Evolutionary conservation across 768 basidiomycete species (phyloP).

Genomic region (Serpula lacrymans): DNA sequence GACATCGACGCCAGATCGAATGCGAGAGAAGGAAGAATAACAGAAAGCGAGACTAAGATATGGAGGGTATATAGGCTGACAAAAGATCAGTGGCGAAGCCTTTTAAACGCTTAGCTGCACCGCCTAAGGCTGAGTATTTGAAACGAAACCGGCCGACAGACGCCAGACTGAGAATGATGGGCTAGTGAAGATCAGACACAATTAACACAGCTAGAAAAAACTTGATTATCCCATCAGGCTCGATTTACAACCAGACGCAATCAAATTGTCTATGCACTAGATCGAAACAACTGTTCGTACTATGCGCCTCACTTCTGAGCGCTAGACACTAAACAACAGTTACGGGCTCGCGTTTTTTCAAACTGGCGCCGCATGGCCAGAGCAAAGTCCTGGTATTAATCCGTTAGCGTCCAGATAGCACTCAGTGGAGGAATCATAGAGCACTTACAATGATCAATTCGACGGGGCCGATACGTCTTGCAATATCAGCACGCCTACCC

Average conservation of each 20-base stretch:
- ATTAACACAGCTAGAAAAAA: no score
- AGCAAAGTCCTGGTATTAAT: background rate
- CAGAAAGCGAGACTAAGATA: background rate
- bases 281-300: no score
- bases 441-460: constrained; percentile 16
- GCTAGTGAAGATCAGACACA: no score
- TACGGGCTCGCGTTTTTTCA: background rate
- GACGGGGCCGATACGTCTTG: constrained; percentile 11
- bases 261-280: no score
- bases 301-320: no score
- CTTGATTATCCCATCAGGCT: no score
- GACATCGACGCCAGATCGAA: constrained; percentile 20
- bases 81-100: background rate
- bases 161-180: no score
- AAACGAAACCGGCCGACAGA: background rate
- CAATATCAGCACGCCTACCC: constrained; percentile 10
- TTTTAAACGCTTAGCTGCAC: no score
- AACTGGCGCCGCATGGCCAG: constrained; percentile 1
- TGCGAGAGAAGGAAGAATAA: background rate
- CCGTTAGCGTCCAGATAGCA: no score
- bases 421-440: background rate
- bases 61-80: background rate
- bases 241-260: no score
- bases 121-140: no score
- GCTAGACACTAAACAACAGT: background rate